phyloP scores from a whole-genome alignment of 768 basidiomycete genomes.

The Leccinum aurantiacum region DNA sequence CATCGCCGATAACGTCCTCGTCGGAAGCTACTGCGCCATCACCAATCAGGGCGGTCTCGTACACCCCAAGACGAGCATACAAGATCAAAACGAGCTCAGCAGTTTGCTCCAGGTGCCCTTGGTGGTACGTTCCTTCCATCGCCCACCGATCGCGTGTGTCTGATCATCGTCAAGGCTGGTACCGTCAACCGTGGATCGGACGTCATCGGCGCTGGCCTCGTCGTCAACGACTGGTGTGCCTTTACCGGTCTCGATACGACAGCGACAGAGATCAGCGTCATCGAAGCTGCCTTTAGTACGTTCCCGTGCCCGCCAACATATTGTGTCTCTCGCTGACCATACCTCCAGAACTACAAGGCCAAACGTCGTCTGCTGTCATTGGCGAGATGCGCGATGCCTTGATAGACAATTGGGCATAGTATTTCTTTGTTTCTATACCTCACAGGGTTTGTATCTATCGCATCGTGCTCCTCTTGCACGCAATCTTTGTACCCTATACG shows the following conservation, averaged over 20 bases:
- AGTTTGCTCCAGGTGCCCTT: conserved; percentile 91
- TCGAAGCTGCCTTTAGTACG: conserved; percentile 44
- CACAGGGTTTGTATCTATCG: not conserved
- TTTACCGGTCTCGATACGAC: conserved; percentile 99
- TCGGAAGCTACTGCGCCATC: conserved; percentile 93
- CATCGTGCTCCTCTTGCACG: conserved; percentile 10
- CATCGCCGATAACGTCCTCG: conserved; percentile 93
- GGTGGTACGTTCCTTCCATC: conserved; percentile 60
- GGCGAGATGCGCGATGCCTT: conserved; percentile 90
- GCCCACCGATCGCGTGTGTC: not conserved
- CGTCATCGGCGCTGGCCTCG: conserved; percentile 94
- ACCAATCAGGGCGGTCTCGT: conserved; percentile 97
- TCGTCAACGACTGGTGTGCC: conserved; percentile 99
- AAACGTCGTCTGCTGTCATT: conserved; percentile 77
- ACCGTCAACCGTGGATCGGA: conserved; percentile 99
- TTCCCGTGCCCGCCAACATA: conserved; percentile 19
- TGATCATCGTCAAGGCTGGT: conserved; percentile 63
- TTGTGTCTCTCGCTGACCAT: conserved; percentile 7
- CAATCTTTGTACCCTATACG: conserved; percentile 21
- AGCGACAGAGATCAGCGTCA: conserved; percentile 73
- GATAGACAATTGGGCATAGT: conserved; percentile 85
- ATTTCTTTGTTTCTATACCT: conserved; percentile 9
- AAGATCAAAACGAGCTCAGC: conserved; percentile 97
- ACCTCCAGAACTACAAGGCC: conserved; percentile 75
- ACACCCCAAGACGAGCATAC: conserved; percentile 94